A percentile compares a stretch with the other conserved stretches of the same genome.
Evolutionary conservation across 495 filamentous ascomycete species (phyloP).

Genomic region (Lasiosphaeria hispida): DNA sequence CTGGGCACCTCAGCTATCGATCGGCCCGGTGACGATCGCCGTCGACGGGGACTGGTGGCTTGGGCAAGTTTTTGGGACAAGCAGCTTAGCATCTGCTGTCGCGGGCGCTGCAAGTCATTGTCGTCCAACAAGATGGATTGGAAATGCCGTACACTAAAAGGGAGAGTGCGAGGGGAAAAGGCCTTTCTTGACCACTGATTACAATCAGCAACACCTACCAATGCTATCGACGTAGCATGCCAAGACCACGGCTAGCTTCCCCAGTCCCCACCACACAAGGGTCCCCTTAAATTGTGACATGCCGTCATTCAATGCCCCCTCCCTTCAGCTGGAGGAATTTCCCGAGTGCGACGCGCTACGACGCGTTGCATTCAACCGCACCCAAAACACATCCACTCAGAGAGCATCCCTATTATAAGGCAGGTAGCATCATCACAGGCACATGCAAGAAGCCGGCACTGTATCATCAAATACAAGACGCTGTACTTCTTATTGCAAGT

Average conservation of each 20-base stretch:
- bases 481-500: too few species aligned
- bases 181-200: conserved; percentile 4
- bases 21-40: too few species aligned
- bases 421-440: too few species aligned
- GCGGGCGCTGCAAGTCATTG: too few species aligned
- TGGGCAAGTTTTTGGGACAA: too few species aligned
- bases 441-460: too few species aligned
- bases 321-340: neutral
- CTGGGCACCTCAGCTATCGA: too few species aligned
- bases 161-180: neutral
- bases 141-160: neutral
- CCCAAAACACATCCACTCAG: neutral
- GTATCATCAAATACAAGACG: too few species aligned
- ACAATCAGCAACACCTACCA: neutral
- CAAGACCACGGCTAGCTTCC: conserved; percentile 5
- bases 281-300: conserved; percentile 14
- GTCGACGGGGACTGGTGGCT: too few species aligned
- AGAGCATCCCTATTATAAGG: too few species aligned
- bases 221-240: neutral
- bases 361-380: neutral
- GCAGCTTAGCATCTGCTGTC: too few species aligned
- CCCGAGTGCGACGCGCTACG: conserved; percentile 5
- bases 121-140: too few species aligned
- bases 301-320: conserved; percentile 21
- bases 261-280: conserved; percentile 12